A percentile compares a stretch with the other conserved stretches of the same genome.
Evolutionary conservation across 306 rosid genomes (phyloP).

Genomic region (Prinsepia uniflora): DNA sequence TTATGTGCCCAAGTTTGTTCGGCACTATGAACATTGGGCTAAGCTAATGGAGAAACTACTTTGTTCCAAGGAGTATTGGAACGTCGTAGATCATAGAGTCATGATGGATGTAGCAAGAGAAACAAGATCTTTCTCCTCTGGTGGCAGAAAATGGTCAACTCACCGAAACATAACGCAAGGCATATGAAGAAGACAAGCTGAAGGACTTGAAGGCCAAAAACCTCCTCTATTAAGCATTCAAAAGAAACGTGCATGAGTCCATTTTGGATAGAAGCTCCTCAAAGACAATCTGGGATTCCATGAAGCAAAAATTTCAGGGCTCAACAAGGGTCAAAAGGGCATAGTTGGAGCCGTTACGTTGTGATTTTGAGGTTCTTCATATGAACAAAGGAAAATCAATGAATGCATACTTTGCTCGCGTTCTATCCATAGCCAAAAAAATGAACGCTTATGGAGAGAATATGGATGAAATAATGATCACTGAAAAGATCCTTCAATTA

Average conservation of each 20-base stretch:
- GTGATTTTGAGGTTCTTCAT: conserved; percentile 3
- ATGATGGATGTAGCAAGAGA: not conserved
- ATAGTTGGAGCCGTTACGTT: no score
- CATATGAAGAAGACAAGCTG: not conserved
- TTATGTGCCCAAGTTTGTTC: not conserved
- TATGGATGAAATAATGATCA: not conserved
- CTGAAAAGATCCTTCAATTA: not conserved
- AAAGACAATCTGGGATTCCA: not conserved
- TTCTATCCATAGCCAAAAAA: not conserved
- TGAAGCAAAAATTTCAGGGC: not conserved
- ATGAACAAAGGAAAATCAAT: not conserved
- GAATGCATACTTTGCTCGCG: not conserved
- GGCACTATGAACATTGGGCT: conserved; percentile 7
- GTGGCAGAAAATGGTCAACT: not conserved
- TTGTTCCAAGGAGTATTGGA: conserved; percentile 3
- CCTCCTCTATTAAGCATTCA: conserved; percentile 1
- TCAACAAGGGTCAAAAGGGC: not conserved
- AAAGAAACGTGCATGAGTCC: not conserved
- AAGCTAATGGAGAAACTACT: conserved; percentile 5
- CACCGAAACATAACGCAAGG: not conserved
- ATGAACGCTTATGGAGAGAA: not conserved
- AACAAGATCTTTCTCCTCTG: not conserved
- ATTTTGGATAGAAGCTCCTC: not conserved
- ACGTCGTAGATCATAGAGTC: not conserved
- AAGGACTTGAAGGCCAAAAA: conserved; percentile 1